phyloP scores from a whole-genome alignment of 225 moss, liverwort and hornwort genomes.

The Sphagnum contortum region DNA sequence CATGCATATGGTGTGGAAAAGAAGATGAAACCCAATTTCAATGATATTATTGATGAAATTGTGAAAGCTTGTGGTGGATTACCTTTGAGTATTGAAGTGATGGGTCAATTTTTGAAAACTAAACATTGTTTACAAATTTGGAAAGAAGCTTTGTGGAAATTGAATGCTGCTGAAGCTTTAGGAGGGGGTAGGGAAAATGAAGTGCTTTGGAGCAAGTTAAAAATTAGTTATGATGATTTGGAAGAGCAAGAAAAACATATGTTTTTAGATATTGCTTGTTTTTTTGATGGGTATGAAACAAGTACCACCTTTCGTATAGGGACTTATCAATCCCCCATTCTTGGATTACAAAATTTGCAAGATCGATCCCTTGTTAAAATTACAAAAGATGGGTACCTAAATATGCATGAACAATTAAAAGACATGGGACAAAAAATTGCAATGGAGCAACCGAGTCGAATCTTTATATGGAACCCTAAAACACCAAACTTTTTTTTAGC shows the following conservation, averaged over 20 bases:
- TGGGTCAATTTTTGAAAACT: background rate
- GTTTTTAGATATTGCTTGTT: conserved; percentile 1
- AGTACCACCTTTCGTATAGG: background rate
- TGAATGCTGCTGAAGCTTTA: background rate
- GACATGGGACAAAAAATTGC: background rate
- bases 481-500: too few species aligned
- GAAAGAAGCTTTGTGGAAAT: background rate
- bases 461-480: too few species aligned
- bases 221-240: background rate
- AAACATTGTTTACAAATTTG: background rate
- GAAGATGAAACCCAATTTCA: background rate
- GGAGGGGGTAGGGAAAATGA: background rate
- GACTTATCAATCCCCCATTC: background rate
- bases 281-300: too few species aligned
- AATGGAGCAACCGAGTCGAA: too few species aligned
- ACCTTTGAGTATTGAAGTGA: background rate
- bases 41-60: background rate
- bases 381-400: background rate
- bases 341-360: background rate
- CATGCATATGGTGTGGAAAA: background rate
- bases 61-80: background rate
- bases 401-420: background rate
- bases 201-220: background rate
- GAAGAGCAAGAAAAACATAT: background rate
- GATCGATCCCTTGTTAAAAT: background rate